Conservation (phyloP, 192 early-diverging fungal genomes). For the Coemansia sp. region DNA sequence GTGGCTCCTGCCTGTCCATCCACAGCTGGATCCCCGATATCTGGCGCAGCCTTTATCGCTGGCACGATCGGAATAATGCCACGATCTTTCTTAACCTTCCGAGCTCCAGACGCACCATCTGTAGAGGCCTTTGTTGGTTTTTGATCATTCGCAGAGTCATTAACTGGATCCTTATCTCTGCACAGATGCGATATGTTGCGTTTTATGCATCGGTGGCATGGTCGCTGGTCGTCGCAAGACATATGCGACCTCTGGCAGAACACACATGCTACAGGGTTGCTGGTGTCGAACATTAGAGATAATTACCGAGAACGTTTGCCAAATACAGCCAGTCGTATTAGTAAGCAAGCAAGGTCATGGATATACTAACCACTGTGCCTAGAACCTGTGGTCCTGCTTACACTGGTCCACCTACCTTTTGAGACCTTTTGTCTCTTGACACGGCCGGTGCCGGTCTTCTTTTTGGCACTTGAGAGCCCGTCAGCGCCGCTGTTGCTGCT, state of each 20-base stretch:
- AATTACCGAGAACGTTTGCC: neutral
- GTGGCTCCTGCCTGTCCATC: neutral
- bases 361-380: neutral
- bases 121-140: neutral
- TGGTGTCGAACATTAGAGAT: neutral
- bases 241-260: constrained; percentile 95
- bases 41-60: neutral
- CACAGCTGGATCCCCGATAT: neutral
- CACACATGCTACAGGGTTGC: constrained; percentile 71
- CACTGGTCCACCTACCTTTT: constrained; percentile 24
- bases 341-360: neutral
- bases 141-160: constrained; percentile 17
- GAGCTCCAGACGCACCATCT: neutral
- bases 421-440: constrained; percentile 53
- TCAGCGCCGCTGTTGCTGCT: neutral
- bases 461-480: neutral
- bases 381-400: neutral
- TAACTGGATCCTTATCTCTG: constrained; percentile 71
- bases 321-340: neutral
- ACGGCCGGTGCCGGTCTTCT: constrained; percentile 25
- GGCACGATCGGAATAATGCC: constrained; percentile 14
- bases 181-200: constrained; percentile 93
- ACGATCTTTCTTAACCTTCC: constrained; percentile 1
- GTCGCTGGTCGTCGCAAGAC: constrained; percentile 91
- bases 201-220: constrained; percentile 94